phyloP scores from a whole-genome alignment of 2,329 filamentous ascomycete genomes.

The Claviceps pazoutovae region DNA sequence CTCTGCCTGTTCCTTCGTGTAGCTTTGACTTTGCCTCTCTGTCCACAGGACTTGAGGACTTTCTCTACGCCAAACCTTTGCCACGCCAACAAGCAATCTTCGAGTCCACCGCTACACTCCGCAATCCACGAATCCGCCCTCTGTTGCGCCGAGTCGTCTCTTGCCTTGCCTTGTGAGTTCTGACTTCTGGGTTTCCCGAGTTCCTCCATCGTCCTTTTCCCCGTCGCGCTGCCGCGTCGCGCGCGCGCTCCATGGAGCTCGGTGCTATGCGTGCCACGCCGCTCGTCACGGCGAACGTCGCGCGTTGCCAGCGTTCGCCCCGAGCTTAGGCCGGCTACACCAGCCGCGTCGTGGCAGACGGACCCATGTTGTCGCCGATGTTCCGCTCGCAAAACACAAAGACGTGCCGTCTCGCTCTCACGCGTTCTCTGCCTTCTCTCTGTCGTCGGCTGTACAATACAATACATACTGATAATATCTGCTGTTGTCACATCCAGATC shows the following conservation, averaged over 20 bases:
- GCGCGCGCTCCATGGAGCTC: conserved; percentile 1
- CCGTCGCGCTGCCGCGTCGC: conserved; percentile 4
- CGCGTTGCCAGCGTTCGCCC: conserved; percentile 6
- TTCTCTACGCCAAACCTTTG: conserved; percentile 8
- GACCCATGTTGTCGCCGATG: conserved; percentile 8
- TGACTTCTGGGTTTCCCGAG: conserved; percentile 10
- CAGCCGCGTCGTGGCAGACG: conserved; percentile 11
- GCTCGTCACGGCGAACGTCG: conserved; percentile 6
- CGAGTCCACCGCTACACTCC: conserved; percentile 4
- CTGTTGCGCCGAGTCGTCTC: conserved; percentile 12
- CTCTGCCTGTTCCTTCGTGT: conserved; percentile 10
- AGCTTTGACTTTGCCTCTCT: conserved; percentile 10
- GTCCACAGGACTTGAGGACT: conserved; percentile 5
- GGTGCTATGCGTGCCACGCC: neutral
- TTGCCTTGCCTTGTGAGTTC: conserved; percentile 22
- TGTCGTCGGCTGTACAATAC: conserved; percentile 5
- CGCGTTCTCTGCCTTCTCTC: conserved; percentile 7
- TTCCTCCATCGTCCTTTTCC: conserved; percentile 6
- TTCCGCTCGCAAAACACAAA: conserved; percentile 5
- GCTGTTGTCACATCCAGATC: conserved; percentile 24
- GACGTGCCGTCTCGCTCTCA: neutral
- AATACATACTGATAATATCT: conserved; percentile 14
- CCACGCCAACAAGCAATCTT: conserved; percentile 5
- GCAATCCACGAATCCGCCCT: conserved; percentile 10
- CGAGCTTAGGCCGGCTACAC: conserved; percentile 6